Percentiles rank a stretch among this genome's conserved stretches.
phyloP scores from a whole-genome alignment of 495 filamentous ascomycete genomes.

The Xylaria flabelliformis region DNA sequence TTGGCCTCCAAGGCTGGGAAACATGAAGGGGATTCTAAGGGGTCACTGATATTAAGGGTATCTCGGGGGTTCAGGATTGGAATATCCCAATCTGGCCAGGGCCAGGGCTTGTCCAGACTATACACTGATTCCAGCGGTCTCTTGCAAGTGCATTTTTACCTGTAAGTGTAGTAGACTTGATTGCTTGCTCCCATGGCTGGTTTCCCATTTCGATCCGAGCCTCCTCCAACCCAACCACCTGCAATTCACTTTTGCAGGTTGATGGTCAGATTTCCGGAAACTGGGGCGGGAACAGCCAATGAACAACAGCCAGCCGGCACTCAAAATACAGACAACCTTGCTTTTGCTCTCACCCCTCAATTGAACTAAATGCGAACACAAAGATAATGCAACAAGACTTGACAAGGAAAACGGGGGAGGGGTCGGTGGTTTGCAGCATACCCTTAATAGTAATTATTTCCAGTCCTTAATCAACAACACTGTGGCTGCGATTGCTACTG shows the following conservation, averaged over 20 bases:
- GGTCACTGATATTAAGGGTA: constrained; percentile 25
- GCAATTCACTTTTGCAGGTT: constrained; percentile 35
- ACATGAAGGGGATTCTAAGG: constrained; percentile 26
- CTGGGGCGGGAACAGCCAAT: constrained; percentile 36
- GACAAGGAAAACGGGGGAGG: constrained; percentile 29
- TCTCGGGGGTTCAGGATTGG: constrained; percentile 13
- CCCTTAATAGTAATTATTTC: constrained; percentile 36
- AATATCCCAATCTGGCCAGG: constrained; percentile 14
- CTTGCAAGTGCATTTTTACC: constrained; percentile 24
- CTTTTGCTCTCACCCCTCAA: constrained; percentile 19
- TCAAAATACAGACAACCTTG: constrained; percentile 35
- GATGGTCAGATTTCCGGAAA: constrained; percentile 34
- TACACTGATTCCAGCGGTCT: constrained; percentile 19
- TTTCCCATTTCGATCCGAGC: constrained; percentile 21
- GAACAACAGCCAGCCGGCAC: constrained; percentile 39
- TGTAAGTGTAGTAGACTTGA: constrained; percentile 26
- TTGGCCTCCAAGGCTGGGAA: constrained; percentile 3
- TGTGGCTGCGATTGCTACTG: constrained; percentile 31
- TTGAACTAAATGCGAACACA: constrained; percentile 34
- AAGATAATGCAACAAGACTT: constrained; percentile 29
- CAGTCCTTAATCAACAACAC: constrained; percentile 27
- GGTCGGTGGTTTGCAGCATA: constrained; percentile 44
- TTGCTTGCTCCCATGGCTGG: constrained; percentile 20
- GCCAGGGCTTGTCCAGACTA: constrained; percentile 23
- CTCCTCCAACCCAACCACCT: constrained; percentile 28